These are phyloP conservation scores for Suhomyces choctaworum DNA, from an alignment of 1,139 yeast genomes.

Conservation along the genomic window DNA sequence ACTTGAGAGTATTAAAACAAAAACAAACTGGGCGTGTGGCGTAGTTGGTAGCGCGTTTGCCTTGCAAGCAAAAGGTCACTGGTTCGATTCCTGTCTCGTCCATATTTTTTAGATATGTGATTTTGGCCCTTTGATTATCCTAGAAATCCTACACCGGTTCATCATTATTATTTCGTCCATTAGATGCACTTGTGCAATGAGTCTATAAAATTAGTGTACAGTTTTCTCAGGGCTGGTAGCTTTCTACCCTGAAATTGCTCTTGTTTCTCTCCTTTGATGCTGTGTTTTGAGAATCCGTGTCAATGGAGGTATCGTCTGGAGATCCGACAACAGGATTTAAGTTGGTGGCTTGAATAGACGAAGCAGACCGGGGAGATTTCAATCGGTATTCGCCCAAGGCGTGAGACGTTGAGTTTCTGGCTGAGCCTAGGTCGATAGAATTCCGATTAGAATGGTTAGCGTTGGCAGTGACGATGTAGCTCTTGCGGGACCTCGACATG, in stretches of 20 bases:
- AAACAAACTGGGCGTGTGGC: conserved; percentile 68
- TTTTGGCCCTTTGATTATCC: no score
- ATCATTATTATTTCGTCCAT: conserved; percentile 3
- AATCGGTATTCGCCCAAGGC: background rate
- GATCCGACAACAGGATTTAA: conserved; percentile 3
- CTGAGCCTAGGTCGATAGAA: conserved; percentile 7
- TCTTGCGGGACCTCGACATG: conserved; percentile 9
- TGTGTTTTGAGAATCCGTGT: background rate
- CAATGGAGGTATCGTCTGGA: conserved; percentile 1
- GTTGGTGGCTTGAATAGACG: background rate
- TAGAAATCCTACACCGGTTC: no score
- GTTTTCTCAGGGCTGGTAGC: conserved; percentile 4
- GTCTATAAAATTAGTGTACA: conserved; percentile 1
- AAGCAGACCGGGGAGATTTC: background rate
- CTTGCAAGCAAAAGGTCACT: conserved; percentile 67
- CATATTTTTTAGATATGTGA: conserved; percentile 22
- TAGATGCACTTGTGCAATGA: background rate
- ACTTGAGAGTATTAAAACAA: no score
- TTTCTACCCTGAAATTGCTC: conserved; percentile 1
- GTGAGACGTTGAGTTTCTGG: background rate
- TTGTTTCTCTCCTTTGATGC: background rate
- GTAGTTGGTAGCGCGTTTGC: conserved; percentile 73
- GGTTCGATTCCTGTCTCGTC: conserved; percentile 71
- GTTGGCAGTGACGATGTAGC: conserved; percentile 12
- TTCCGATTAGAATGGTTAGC: conserved; percentile 12